These are phyloP conservation scores for Solanum appendiculatum DNA, from an alignment of 257 asterid genomes.

Conservation along the genomic window DNA sequence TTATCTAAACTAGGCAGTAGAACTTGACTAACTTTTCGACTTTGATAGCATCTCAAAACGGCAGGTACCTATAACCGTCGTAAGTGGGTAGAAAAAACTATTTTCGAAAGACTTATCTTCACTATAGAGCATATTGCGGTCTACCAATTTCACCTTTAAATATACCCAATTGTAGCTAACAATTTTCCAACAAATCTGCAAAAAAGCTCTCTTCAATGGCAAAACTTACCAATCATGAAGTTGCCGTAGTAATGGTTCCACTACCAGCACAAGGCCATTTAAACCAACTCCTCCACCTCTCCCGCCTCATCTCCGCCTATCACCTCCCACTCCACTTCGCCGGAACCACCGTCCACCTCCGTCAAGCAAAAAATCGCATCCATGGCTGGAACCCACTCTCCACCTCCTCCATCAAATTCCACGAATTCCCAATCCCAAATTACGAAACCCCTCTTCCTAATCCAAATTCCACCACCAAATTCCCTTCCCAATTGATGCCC, in stretches of 20 bases:
- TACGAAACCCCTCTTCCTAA: slow-evolving; percentile 7
- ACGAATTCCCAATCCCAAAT: slow-evolving; percentile 2
- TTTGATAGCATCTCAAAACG: too few species aligned
- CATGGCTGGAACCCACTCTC: slow-evolving; percentile 3
- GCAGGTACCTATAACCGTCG: too few species aligned
- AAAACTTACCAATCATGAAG: neutral
- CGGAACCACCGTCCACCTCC: neutral
- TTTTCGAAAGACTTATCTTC: too few species aligned
- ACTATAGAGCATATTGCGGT: too few species aligned
- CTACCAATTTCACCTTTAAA: neutral
- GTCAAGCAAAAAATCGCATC: slow-evolving; percentile 1
- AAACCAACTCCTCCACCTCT: slow-evolving; percentile 13
- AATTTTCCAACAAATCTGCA: neutral
- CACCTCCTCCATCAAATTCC: neutral
- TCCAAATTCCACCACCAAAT: slow-evolving; percentile 4
- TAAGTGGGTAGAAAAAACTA: too few species aligned
- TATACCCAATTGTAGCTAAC: neutral
- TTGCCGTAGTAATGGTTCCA: slow-evolving; percentile 8
- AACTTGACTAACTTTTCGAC: too few species aligned
- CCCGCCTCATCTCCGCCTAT: slow-evolving; percentile 5
- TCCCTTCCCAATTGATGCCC: slow-evolving; percentile 14
- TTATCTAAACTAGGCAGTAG: too few species aligned
- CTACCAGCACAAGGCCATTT: slow-evolving; percentile 18
- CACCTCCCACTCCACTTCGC: neutral
- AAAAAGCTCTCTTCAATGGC: neutral